A percentile compares a stretch with the other conserved stretches of the same genome.
Conservation (phyloP, 495 filamentous ascomycete genomes). For the Apodospora peruviana region DNA sequence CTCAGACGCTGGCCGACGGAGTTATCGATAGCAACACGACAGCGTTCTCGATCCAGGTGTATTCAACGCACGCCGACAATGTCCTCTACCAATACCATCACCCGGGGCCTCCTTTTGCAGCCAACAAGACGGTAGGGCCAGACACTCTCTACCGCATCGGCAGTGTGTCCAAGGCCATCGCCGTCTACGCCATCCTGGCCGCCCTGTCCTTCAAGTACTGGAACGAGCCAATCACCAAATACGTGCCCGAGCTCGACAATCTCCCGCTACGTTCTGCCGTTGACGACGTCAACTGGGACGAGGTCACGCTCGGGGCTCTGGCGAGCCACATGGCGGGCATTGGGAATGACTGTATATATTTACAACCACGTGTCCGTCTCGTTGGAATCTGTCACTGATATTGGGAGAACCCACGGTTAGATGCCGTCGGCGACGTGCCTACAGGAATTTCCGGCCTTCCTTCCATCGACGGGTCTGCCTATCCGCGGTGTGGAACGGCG, state of each 20-base stretch:
- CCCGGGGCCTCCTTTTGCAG: slow-evolving; percentile 2
- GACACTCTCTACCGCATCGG: slow-evolving; percentile 14
- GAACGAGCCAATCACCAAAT: slow-evolving; percentile 16
- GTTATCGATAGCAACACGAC: slow-evolving; percentile 1
- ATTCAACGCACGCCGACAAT: slow-evolving; percentile 2
- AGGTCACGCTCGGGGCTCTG: slow-evolving; percentile 10
- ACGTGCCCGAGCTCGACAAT: slow-evolving; percentile 14
- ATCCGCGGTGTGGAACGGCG: slow-evolving; percentile 3
- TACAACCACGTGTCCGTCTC: background rate
- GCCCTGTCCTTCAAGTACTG: slow-evolving; percentile 12
- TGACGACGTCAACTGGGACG: slow-evolving; percentile 6
- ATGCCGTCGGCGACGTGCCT: no score
- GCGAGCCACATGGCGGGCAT: slow-evolving; percentile 7
- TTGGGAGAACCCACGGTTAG: no score
- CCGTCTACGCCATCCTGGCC: slow-evolving; percentile 14
- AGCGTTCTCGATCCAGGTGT: slow-evolving; percentile 13
- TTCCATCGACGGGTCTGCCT: slow-evolving; percentile 2
- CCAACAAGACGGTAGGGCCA: background rate
- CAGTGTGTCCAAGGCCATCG: slow-evolving; percentile 19
- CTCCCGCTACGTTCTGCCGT: slow-evolving; percentile 2
- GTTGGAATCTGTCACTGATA: no score
- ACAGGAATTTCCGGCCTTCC: background rate
- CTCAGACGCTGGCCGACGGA: background rate
- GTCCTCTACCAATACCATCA: slow-evolving; percentile 6
- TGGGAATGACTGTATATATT: slow-evolving; percentile 3